A percentile compares a stretch with the other conserved stretches of the same genome.
phyloP scores from a whole-genome alignment of 805 yeast species.

The Lachancea waltii region DNA sequence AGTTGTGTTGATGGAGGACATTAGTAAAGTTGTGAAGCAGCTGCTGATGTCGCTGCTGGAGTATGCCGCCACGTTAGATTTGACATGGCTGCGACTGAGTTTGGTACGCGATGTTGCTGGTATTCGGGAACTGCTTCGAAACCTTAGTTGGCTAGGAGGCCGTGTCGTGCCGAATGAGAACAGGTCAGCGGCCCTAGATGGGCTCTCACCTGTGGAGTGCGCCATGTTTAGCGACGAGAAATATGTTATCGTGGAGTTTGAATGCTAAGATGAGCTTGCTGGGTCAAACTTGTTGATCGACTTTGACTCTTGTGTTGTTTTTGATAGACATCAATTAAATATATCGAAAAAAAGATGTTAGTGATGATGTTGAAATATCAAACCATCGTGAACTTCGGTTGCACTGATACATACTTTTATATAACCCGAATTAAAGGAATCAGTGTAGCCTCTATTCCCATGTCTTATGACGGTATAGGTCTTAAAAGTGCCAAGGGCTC shows the following conservation, averaged over 20 bases:
- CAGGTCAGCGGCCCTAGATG: conserved; percentile 10
- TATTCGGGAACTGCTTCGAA: conserved; percentile 19
- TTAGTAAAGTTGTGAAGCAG: conserved; percentile 15
- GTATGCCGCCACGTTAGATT: conserved; percentile 16
- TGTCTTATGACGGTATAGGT: conserved; percentile 31
- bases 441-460: no score
- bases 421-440: no score
- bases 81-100: conserved; percentile 20
- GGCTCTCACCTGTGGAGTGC: conserved; percentile 11
- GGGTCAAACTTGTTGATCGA: no score
- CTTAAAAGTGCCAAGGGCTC: conserved; percentile 31
- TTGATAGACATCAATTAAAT: no score
- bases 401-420: no score
- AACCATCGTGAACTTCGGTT: no score
- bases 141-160: conserved; percentile 32
- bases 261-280: no score
- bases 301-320: background rate
- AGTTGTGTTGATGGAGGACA: conserved; percentile 17
- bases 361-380: background rate
- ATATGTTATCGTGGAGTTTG: conserved; percentile 28
- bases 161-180: conserved; percentile 22
- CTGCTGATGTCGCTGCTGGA: conserved; percentile 28
- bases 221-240: conserved; percentile 23
- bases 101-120: conserved; percentile 17
- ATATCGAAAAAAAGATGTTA: no score